These are phyloP conservation scores for Phaeosphaeria sp. DNA, from an alignment of 2,329 filamentous ascomycete species.

Conservation along the genomic window DNA sequence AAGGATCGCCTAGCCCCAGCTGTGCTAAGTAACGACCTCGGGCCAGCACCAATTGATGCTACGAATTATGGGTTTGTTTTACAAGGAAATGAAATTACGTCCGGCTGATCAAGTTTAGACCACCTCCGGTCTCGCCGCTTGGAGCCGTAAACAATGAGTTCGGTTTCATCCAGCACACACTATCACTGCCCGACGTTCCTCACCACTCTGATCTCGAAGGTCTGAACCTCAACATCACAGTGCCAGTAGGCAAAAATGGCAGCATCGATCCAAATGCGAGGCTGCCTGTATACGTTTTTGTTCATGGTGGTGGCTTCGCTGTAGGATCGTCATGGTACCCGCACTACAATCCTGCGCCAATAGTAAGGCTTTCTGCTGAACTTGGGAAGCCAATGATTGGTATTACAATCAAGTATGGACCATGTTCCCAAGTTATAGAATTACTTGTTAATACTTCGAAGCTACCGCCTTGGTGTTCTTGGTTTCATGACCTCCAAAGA, in stretches of 20 bases:
- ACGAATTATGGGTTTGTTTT: constrained; percentile 43
- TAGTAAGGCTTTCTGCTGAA: constrained; percentile 55
- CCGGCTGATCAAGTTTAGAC: constrained; percentile 12
- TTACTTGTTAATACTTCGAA: constrained; percentile 9
- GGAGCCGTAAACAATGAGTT: constrained; percentile 55
- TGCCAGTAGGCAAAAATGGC: constrained; percentile 43
- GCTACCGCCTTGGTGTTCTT: constrained; percentile 40
- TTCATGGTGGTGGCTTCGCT: constrained; percentile 61
- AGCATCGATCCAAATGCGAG: constrained; percentile 32
- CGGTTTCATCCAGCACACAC: constrained; percentile 56
- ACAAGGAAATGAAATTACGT: neutral
- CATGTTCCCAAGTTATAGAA: constrained; percentile 41
- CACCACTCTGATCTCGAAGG: constrained; percentile 56
- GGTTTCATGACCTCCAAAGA: constrained; percentile 56
- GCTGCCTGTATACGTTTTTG: constrained; percentile 60
- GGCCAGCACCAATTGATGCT: constrained; percentile 34
- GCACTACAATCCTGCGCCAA: constrained; percentile 55
- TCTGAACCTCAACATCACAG: constrained; percentile 60
- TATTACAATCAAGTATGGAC: constrained; percentile 53
- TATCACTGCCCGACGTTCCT: constrained; percentile 49
- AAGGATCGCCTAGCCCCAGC: constrained; percentile 46
- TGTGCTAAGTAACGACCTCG: constrained; percentile 36
- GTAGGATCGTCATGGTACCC: constrained; percentile 61
- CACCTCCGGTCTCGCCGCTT: constrained; percentile 48
- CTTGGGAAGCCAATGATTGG: constrained; percentile 56